Conservation (phyloP, 371 early-diverging fungal genomes). For the Actinomucor elegans region DNA sequence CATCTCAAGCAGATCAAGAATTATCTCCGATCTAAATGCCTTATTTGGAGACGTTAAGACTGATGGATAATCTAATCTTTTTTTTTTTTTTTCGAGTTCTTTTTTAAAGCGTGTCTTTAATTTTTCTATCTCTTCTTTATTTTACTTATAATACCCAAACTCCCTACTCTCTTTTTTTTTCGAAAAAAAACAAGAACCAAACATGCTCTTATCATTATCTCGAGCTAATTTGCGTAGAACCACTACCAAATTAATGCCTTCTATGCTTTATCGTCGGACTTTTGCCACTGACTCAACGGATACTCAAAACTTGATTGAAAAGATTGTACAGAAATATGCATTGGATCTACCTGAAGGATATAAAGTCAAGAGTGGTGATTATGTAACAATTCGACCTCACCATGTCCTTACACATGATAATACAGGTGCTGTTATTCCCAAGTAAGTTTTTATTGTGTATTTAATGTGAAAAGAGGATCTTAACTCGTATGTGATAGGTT, state of each 20-base stretch:
- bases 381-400: conserved; percentile 88
- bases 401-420: conserved; percentile 96
- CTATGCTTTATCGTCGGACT: conserved; percentile 11
- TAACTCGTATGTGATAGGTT: conserved; percentile 56
- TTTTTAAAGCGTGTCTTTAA: not conserved
- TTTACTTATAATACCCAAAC: not conserved
- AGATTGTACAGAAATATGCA: conserved; percentile 89
- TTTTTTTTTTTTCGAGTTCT: conserved; percentile 4
- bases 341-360: conserved; percentile 67
- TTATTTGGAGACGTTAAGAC: conserved; percentile 3
- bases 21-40: not conserved
- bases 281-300: conserved; percentile 34
- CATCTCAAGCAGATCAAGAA: not conserved
- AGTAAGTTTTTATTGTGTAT: conserved; percentile 49
- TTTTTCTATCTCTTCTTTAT: not conserved
- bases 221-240: conserved; percentile 11
- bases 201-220: conserved; percentile 17
- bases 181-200: not conserved
- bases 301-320: conserved; percentile 87
- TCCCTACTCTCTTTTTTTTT: conserved; percentile 4
- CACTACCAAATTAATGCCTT: not conserved
- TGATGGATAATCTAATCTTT: conserved; percentile 13
- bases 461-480: not conserved
- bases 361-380: conserved; percentile 84
- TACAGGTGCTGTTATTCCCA: conserved; percentile 90